Evolutionary conservation across 768 basidiomycete species (phyloP), one percentile per base, ranked within the genome.

Genomic region (Heimioporus sp.): DNA sequence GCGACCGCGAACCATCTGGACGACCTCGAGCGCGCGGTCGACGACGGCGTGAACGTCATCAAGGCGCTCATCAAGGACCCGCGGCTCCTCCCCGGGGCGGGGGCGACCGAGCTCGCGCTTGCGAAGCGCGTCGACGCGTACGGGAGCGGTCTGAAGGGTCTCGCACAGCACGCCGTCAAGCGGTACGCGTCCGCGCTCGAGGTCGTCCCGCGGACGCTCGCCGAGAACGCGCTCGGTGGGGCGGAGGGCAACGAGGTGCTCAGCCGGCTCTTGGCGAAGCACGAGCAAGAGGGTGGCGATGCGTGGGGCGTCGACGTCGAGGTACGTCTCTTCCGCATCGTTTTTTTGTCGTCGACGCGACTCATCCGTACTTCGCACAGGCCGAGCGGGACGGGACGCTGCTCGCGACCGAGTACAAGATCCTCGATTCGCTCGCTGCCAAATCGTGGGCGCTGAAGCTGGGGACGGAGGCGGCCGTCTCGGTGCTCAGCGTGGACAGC

Each of bases 1-100:
- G 96, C 97, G 31, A 99, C 97, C 1, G 81, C 90, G 44, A 98
- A 98, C 73, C 86, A 86, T 57, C 72, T 98, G 43, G 97, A 99
- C 65, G 97, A 98, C 68, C 81, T 99, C 32, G 96, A 99, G 70
- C 82, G 97, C 24, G 94, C 96, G 28, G 78, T 99, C 43, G 97
- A 98, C 66, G 95, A 98, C 62, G 97, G 96, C 24, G 93, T 95
- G 57, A 94, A 91, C 71, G 96, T 96, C 39, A 89, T 99, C 73
- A 94, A 98, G 71, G 80, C 88, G 28, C 69, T 99, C 57, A 72
- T 99, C 63, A 94, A 95, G 67, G 96, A 99, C 62, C 77, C 86
- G 24, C 76, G 95, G 42, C 76, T 98, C 52, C 90, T 98, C 2
- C 87, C 97, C 8, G 97, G 97, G 4, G 97, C 94, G 8, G 97